Conservation (phyloP, 352 stramenopile species). For the Phytophthora constricta region DNA sequence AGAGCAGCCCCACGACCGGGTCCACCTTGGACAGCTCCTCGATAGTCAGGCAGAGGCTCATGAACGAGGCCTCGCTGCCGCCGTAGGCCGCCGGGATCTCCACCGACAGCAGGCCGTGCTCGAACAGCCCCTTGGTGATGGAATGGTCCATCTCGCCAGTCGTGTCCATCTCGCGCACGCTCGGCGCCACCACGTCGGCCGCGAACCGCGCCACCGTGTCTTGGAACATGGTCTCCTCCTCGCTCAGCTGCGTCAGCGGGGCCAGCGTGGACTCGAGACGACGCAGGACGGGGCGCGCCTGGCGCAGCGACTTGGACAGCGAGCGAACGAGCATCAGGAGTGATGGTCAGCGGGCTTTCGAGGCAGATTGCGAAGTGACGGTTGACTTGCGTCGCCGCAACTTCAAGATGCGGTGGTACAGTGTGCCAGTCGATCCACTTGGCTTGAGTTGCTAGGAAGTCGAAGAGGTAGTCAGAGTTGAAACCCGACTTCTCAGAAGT, state of each 20-base stretch:
- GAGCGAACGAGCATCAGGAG: too few species aligned
- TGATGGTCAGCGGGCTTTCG: too few species aligned
- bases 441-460: too few species aligned
- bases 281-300: not conserved
- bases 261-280: constrained; percentile 35
- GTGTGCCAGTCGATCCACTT: too few species aligned
- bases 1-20: constrained; percentile 93
- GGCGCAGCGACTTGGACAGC: not conserved
- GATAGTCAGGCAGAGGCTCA: constrained; percentile 94
- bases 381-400: too few species aligned
- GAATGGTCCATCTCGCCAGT: constrained; percentile 90
- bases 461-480: too few species aligned
- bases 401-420: too few species aligned
- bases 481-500: too few species aligned
- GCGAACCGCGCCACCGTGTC: constrained; percentile 87
- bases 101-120: constrained; percentile 95
- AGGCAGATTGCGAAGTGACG: too few species aligned
- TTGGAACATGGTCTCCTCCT: constrained; percentile 79
- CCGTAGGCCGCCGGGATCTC: constrained; percentile 95
- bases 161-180: constrained; percentile 94
- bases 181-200: constrained; percentile 81
- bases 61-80: constrained; percentile 95
- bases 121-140: constrained; percentile 93
- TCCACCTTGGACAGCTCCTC: constrained; percentile 97
- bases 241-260: constrained; percentile 64